phyloP scores from a whole-genome alignment of 768 basidiomycete species.

The Lactifluus subvellereus region DNA sequence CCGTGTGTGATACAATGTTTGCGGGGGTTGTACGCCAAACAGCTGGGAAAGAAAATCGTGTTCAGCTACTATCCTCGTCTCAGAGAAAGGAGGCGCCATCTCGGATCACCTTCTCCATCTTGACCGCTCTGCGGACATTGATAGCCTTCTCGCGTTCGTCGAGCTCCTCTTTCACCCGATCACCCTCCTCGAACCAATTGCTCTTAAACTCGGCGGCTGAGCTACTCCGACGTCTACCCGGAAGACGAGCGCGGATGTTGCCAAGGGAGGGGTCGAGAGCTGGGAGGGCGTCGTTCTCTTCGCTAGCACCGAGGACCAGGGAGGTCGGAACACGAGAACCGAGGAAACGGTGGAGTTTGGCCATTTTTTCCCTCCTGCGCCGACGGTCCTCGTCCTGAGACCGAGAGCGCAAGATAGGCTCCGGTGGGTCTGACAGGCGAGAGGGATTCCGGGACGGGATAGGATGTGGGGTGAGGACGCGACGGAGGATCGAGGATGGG shows the following conservation, averaged over 20 bases:
- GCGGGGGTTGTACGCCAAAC: conserved; percentile 77
- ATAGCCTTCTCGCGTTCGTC: conserved; percentile 69
- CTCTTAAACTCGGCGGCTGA: conserved; percentile 43
- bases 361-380: conserved; percentile 69
- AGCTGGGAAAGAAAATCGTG: conserved; percentile 41
- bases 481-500: conserved; percentile 23
- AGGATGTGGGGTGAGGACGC: background rate
- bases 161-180: conserved; percentile 64
- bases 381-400: conserved; percentile 56
- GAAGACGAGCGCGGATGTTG: conserved; percentile 27
- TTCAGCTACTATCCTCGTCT: background rate
- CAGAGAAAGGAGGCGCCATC: background rate
- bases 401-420: conserved; percentile 35
- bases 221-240: conserved; percentile 47
- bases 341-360: conserved; percentile 78
- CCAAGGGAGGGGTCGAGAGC: conserved; percentile 26
- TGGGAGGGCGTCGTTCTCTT: conserved; percentile 31
- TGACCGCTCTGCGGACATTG: conserved; percentile 72
- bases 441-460: conserved; percentile 28
- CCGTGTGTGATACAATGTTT: conserved; percentile 69
- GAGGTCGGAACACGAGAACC: conserved; percentile 74
- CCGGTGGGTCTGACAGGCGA: conserved; percentile 41
- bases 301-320: conserved; percentile 52
- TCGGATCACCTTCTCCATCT: conserved; percentile 78
- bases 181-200: conserved; percentile 50